These are phyloP conservation scores for Sugiyamaella paludigena DNA, from an alignment of 1,139 yeast genomes.

Conservation along the genomic window DNA sequence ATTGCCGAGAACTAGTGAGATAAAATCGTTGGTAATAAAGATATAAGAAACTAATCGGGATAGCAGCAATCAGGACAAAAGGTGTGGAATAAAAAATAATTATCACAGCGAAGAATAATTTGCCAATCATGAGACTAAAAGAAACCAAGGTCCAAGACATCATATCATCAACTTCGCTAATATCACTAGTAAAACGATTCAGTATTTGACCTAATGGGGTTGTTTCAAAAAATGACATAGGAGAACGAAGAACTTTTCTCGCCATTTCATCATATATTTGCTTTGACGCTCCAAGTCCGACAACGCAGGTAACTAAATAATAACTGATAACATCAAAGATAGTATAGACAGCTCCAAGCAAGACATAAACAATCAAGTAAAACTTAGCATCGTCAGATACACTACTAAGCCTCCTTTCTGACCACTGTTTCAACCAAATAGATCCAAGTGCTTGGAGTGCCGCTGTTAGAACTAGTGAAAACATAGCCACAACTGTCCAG, in stretches of 20 bases:
- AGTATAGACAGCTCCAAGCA: constrained; percentile 65
- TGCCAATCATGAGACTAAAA: constrained; percentile 49
- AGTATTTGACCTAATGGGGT: constrained; percentile 68
- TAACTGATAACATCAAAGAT: constrained; percentile 60
- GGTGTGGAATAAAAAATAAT: constrained; percentile 70
- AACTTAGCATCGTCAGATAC: constrained; percentile 62
- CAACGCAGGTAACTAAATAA: constrained; percentile 67
- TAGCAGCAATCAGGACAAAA: constrained; percentile 44
- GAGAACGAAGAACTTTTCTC: constrained; percentile 68
- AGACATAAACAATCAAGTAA: constrained; percentile 67
- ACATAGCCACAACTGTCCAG: constrained; percentile 61
- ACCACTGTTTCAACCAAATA: constrained; percentile 95
- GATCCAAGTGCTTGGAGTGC: constrained; percentile 60
- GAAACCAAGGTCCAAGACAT: constrained; percentile 39
- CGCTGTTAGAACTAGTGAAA: constrained; percentile 49
- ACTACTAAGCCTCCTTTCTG: constrained; percentile 76
- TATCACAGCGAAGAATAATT: constrained; percentile 57
- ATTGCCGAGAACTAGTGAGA: constrained; percentile 72
- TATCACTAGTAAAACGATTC: constrained; percentile 70
- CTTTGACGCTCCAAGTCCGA: constrained; percentile 78
- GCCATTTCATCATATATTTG: constrained; percentile 78
- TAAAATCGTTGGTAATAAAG: constrained; percentile 80
- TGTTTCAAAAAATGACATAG: constrained; percentile 62
- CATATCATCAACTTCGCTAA: constrained; percentile 58
- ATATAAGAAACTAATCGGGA: constrained; percentile 58